Percentiles rank a stretch among this genome's conserved stretches.
Evolutionary conservation across 1,284 basidiomycete species (phyloP).

Genomic region (Ceratobasidium sp.): DNA sequence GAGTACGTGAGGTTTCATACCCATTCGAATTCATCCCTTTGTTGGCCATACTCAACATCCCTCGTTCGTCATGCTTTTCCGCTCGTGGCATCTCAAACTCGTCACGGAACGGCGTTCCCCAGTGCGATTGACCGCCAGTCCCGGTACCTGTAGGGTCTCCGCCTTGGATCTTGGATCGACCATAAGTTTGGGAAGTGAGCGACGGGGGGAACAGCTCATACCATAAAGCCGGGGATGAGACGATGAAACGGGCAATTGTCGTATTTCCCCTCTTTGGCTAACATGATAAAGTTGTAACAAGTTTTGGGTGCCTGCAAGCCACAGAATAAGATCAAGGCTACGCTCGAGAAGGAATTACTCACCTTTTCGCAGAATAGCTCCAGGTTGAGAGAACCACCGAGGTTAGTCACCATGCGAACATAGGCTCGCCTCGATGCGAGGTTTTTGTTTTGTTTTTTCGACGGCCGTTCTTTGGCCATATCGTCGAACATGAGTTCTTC

Average conservation of each 20-base stretch:
- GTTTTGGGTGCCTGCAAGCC: conserved; percentile 87
- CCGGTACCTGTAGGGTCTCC: conserved; percentile 98
- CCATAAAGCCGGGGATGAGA: conserved; percentile 97
- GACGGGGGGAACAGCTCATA: conserved; percentile 52
- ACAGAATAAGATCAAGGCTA: neutral
- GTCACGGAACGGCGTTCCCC: conserved; percentile 96
- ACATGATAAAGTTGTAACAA: conserved; percentile 96
- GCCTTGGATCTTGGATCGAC: conserved; percentile 79
- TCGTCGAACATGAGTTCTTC: conserved; percentile 95
- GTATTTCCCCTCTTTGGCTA: conserved; percentile 91
- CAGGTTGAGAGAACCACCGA: conserved; percentile 87
- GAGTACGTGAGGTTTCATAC: conserved; percentile 57
- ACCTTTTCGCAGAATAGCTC: conserved; percentile 94
- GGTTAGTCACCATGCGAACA: conserved; percentile 89
- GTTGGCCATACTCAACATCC: conserved; percentile 91
- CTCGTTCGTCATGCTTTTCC: conserved; percentile 85
- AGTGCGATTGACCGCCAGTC: conserved; percentile 91
- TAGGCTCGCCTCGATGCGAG: conserved; percentile 89
- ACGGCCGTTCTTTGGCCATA: conserved; percentile 78
- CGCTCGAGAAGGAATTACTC: neutral
- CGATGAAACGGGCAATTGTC: conserved; percentile 92
- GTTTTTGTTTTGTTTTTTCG: conserved; percentile 92
- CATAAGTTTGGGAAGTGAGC: conserved; percentile 48
- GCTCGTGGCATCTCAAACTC: conserved; percentile 89
- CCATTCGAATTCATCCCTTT: conserved; percentile 87